Percentiles rank a stretch among this genome's conserved stretches.
phyloP scores from a whole-genome alignment of 2,329 filamentous ascomycete genomes.

The Botryotinia convoluta region DNA sequence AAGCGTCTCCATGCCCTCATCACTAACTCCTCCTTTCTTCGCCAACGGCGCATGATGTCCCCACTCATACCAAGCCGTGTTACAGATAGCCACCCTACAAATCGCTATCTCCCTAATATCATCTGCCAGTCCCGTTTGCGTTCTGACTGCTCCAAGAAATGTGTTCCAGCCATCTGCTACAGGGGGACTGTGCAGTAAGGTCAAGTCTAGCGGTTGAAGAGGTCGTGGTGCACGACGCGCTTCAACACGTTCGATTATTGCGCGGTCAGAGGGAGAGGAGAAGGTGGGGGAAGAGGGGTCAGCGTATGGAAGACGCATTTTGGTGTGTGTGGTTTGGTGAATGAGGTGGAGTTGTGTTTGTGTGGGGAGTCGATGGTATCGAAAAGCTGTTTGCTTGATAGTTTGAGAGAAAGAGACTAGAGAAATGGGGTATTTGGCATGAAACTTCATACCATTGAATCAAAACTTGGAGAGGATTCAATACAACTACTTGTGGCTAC shows the following conservation, averaged over 20 bases:
- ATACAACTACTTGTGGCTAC: not conserved
- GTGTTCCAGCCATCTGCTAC: constrained; percentile 75
- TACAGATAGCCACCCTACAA: constrained; percentile 75
- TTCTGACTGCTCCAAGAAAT: constrained; percentile 63
- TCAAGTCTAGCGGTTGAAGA: constrained; percentile 71
- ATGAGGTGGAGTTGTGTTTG: not conserved
- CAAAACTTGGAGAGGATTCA: not conserved
- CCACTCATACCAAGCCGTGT: constrained; percentile 85
- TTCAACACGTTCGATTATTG: constrained; percentile 61
- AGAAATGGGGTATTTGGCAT: not conserved
- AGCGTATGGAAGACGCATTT: constrained; percentile 68
- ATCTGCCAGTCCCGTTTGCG: constrained; percentile 48
- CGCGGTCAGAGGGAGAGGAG: constrained; percentile 48
- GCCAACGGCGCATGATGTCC: constrained; percentile 67
- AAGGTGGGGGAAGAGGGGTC: constrained; percentile 46
- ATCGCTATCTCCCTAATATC: constrained; percentile 75
- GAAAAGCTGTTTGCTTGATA: not conserved
- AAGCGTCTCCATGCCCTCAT: constrained; percentile 33
- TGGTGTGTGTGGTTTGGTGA: constrained; percentile 13
- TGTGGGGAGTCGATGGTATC: not conserved
- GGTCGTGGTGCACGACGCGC: constrained; percentile 66
- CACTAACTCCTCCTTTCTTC: constrained; percentile 34
- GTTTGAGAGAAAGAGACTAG: constrained; percentile 1
- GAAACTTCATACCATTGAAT: constrained; percentile 3
- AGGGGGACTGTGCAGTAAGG: constrained; percentile 70